Conservation (phyloP, 2,329 filamentous ascomycete species). For the Ceratocystis smalleyi region DNA sequence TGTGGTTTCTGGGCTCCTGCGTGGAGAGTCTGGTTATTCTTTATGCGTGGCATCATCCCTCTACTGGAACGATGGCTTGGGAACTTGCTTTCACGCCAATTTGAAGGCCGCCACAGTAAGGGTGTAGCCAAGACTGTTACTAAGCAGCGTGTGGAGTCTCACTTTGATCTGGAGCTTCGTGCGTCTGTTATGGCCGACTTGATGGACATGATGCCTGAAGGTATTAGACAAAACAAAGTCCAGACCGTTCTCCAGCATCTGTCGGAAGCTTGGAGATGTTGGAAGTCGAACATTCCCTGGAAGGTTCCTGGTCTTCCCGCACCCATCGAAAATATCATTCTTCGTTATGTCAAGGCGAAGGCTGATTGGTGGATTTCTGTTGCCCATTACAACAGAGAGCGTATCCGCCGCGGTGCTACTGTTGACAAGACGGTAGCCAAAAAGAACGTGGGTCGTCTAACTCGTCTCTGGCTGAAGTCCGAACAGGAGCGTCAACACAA, state of each 20-base stretch:
- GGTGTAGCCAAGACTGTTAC: conserved; percentile 98
- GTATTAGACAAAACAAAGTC: conserved; percentile 98
- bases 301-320: conserved; percentile 94
- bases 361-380: conserved; percentile 99
- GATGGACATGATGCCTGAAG: conserved; percentile 99
- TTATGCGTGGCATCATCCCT: conserved; percentile 96
- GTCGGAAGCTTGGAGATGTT: conserved; percentile 96
- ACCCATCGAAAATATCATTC: conserved; percentile 95
- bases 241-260: conserved; percentile 95
- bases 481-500: conserved; percentile 98
- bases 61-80: conserved; percentile 93
- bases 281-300: conserved; percentile 99
- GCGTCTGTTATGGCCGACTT: conserved; percentile 98
- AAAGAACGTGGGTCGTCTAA: conserved; percentile 93
- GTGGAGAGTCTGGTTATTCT: conserved; percentile 98
- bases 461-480: conserved; percentile 89
- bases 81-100: conserved; percentile 89
- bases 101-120: conserved; percentile 96
- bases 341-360: conserved; percentile 97
- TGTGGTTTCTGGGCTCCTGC: conserved; percentile 99
- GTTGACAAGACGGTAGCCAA: conserved; percentile 99
- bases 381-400: conserved; percentile 95
- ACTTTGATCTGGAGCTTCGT: conserved; percentile 92
- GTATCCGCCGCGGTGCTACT: conserved; percentile 87
- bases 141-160: conserved; percentile 96